These are phyloP conservation scores for Apiospora sp. DNA, from an alignment of 2,329 filamentous ascomycete genomes.

Conservation along the genomic window DNA sequence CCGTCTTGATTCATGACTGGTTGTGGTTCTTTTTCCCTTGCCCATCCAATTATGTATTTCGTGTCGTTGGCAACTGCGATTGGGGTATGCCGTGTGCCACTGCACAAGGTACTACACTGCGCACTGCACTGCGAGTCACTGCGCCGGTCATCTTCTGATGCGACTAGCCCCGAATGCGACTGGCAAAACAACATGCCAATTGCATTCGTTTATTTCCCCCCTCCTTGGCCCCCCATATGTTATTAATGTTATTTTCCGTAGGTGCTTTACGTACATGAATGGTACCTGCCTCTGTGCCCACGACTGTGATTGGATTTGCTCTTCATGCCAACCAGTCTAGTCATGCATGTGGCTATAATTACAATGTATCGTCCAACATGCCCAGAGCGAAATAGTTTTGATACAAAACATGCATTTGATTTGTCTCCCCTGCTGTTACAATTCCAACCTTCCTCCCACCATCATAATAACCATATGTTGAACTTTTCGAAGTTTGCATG, in stretches of 20 bases:
- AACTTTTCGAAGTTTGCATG: conserved; percentile 6
- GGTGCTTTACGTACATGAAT: conserved; percentile 17
- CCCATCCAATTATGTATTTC: neutral
- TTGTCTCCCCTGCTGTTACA: conserved; percentile 19
- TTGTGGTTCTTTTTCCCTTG: neutral
- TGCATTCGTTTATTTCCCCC: neutral
- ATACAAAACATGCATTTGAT: conserved; percentile 22
- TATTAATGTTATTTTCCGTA: conserved; percentile 18
- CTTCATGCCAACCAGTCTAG: conserved; percentile 15
- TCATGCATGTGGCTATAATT: conserved; percentile 21
- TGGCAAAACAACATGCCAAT: conserved; percentile 18
- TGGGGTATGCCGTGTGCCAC: neutral
- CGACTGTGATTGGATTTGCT: conserved; percentile 12
- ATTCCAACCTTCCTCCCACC: conserved; percentile 15
- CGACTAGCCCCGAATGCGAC: conserved; percentile 1
- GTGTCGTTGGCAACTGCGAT: neutral
- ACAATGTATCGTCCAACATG: conserved; percentile 12
- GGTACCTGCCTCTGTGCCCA: neutral
- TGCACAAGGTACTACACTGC: neutral
- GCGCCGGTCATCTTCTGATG: neutral
- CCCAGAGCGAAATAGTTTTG: conserved; percentile 10
- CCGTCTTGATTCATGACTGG: neutral
- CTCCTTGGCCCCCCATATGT: neutral
- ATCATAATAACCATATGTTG: neutral
- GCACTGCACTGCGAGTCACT: neutral